These are phyloP conservation scores for Penicillium riverlandense DNA, from an alignment of 495 filamentous ascomycete genomes.

Conservation along the genomic window DNA sequence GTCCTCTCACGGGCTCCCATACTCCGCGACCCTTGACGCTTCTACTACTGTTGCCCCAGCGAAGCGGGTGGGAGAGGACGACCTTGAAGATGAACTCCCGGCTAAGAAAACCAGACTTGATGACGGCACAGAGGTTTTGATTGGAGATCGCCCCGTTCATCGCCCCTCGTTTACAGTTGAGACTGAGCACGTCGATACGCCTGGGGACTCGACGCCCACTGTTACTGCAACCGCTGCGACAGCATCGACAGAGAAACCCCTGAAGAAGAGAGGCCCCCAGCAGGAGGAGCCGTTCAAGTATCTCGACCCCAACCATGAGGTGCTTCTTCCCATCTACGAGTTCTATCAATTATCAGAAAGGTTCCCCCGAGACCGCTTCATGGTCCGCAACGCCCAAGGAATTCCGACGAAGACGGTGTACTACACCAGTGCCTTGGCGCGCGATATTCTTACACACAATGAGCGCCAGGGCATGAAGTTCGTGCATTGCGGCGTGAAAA, in stretches of 20 bases:
- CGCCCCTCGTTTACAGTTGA: conserved; percentile 36
- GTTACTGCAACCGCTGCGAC: conserved; percentile 16
- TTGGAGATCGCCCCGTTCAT: conserved; percentile 45
- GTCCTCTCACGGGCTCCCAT: conserved; percentile 32
- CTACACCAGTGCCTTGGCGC: conserved; percentile 81
- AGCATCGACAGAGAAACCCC: conserved; percentile 9
- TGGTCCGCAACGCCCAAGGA: conserved; percentile 87
- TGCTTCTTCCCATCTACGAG: conserved; percentile 62
- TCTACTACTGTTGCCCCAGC: conserved; percentile 12
- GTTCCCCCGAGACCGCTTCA: conserved; percentile 86
- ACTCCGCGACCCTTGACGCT: conserved; percentile 26
- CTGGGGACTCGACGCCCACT: conserved; percentile 26
- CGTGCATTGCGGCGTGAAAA: conserved; percentile 92
- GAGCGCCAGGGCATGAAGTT: conserved; percentile 89
- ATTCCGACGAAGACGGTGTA: conserved; percentile 84
- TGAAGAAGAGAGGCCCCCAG: conserved; percentile 38
- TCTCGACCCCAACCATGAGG: conserved; percentile 60
- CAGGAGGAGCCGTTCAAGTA: conserved; percentile 92
- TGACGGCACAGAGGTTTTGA: conserved; percentile 35
- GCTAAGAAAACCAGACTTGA: conserved; percentile 41
- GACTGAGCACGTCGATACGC: conserved; percentile 29
- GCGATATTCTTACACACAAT: conserved; percentile 73
- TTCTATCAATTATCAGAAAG: conserved; percentile 78
- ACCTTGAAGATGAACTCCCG: conserved; percentile 33
- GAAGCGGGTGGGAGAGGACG: conserved; percentile 34